Conservation (phyloP, 1,284 basidiomycete species). For the Heterobasidion occidentale region DNA sequence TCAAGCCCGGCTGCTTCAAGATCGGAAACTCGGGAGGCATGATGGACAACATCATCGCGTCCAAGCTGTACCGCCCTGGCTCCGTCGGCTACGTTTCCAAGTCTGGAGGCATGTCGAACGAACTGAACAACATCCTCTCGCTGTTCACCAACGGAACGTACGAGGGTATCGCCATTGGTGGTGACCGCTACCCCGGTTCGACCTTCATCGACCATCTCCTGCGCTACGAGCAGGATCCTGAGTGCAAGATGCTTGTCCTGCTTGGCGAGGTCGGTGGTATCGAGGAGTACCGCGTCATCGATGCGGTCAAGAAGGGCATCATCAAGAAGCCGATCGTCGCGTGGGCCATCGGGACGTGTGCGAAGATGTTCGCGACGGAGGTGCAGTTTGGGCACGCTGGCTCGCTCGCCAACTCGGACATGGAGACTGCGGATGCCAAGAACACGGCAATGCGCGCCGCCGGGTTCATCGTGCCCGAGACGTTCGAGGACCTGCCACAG, state of each 20-base stretch:
- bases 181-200: slow-evolving; percentile 97
- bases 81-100: slow-evolving; percentile 99
- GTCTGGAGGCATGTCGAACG: slow-evolving; percentile 99
- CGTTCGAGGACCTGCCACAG: slow-evolving; percentile 92
- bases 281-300: slow-evolving; percentile 98
- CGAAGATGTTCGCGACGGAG: slow-evolving; percentile 99
- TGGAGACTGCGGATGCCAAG: slow-evolving; percentile 98
- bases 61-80: slow-evolving; percentile 97
- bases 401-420: slow-evolving; percentile 95
- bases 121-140: slow-evolving; percentile 99
- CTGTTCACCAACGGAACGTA: slow-evolving; percentile 98
- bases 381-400: slow-evolving; percentile 99
- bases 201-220: slow-evolving; percentile 99
- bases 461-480: slow-evolving; percentile 95
- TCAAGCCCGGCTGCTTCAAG: slow-evolving; percentile 99
- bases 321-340: slow-evolving; percentile 99
- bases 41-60: slow-evolving; percentile 99
- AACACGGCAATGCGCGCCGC: slow-evolving; percentile 93
- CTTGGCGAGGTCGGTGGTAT: slow-evolving; percentile 98
- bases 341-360: slow-evolving; percentile 99
- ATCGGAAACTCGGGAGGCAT: slow-evolving; percentile 99
- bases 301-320: slow-evolving; percentile 88
- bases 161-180: slow-evolving; percentile 99
- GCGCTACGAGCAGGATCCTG: slow-evolving; percentile 94
- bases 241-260: slow-evolving; percentile 98